Base-by-base conservation (phyloP, 257 asterid genomes). In the Solanum chilense region DNA sequence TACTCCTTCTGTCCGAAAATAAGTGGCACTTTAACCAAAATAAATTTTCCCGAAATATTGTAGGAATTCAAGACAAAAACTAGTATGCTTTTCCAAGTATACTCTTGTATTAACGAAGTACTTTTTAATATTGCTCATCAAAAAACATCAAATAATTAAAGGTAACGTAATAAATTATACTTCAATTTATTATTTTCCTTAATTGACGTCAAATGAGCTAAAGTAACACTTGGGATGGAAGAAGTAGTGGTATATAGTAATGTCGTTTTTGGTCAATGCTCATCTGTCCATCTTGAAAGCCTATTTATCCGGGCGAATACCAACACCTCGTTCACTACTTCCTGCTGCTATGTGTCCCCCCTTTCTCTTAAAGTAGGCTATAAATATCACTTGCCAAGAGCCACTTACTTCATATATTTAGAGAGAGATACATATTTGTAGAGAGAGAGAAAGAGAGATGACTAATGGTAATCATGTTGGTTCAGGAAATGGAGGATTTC, bases 281-380 rank as follows among this genome's bases (percentile, higher is more conserved):
- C 86, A 52, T 90, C 87, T 90, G 91, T 9, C 27, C 87, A 91
- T 89, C 90, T 87, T 86, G 92, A 64, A 89, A 62, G 39, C 88
- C 84, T 77, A 89, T 91, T 91, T 87, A 70, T 91, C 88, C 91
- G 91, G 90, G 91, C 92, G 94, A 92, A 94, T 94, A 87, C 84
- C 64, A 82, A 89, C 87, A 90, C 90, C 94, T 93, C 89, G 94
- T 94, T 93, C 92, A 56, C 92, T 74, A 89, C 94, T 92, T 93
- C 95, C 56, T 12, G 52, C 5, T 23, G 93, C 93, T 94, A 94
- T 94, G 95, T 92, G 94, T 60, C 42, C 15, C 66, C 14, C 27
- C 42, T 33, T 37, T 13, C 23, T 60, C 16, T 31, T 82, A 21
- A 39, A 60, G 47, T 82, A 89, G 86, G 85, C 86, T 85, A 90